Evolutionary conservation across 164 flowering plant species (phyloP), one percentile per base, ranked within the genome.

Genomic region (Vitis rupestris): DNA sequence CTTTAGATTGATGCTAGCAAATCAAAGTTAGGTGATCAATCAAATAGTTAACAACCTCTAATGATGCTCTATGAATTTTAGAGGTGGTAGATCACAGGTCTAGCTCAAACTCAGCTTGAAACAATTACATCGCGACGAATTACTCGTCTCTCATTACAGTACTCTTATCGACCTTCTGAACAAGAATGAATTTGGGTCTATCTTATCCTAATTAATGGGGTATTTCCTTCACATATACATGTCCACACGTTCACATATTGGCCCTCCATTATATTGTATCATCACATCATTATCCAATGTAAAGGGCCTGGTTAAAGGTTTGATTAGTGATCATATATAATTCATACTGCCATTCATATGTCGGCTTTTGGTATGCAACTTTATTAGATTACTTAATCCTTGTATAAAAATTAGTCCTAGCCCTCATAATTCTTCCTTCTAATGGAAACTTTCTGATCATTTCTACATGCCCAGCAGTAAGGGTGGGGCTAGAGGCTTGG

Each of bases 11-110:
- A 51, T 65, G 27, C 27, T 55, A 68, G 63, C 57, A 59, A n/a
- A 52, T 16, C 15, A 3, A 51, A 19, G 70, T 75, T 75, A 75
- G 78, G 78, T 70, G 64, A 61, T 23, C 78, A 70, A 71, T 70
- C 78, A 70, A 63, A 59, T 69, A 51, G 14, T 70, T 75, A 64
- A 63, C 64, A 27, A 62, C 70, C 70, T 27, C 74, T 57, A 70
- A 57, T 66, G 59, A 66, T 75, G 67, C 66, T 63, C 56, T 68
- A 64, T 74, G 62, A n/a, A 30, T 50, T 59, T 53, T 59, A 49
- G 48, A 59, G 27, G 13, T 70, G 63, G 63, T 71, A 57, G 68
- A 71, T 71, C 37, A 71, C 47, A 64, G 11, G 74, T 64, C 63
- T 29, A 47, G 52, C 27, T 63, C 61, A 23, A 54, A 16, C 10